Conservation (phyloP, 345 rosid genomes). For the Salix caprea region DNA sequence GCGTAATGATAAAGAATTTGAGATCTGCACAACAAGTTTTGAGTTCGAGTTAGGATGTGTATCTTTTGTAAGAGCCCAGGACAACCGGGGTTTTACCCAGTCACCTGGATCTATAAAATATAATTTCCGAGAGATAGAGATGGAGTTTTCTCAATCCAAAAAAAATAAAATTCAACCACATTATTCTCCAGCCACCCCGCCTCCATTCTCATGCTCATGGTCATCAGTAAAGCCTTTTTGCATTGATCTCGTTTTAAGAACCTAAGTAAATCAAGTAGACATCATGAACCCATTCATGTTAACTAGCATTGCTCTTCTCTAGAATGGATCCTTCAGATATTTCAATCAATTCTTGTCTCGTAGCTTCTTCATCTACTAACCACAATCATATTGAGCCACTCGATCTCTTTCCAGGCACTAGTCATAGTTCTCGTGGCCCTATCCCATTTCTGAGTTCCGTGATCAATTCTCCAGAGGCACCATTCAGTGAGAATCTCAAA, state of each 20-base stretch:
- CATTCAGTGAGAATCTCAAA: constrained; percentile 22
- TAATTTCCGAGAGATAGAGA: too few relatives aligned
- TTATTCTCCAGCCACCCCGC: constrained; percentile 60
- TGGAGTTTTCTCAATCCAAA: too few relatives aligned
- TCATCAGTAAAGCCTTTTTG: constrained; percentile 15
- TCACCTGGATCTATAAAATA: too few relatives aligned
- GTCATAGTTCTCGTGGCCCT: constrained; percentile 16
- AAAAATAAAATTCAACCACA: constrained; percentile 22
- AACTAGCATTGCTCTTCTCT: background rate
- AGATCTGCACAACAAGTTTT: too few relatives aligned
- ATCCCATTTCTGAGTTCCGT: constrained; percentile 30
- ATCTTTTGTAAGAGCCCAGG: too few relatives aligned
- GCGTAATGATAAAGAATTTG: too few relatives aligned
- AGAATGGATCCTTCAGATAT: constrained; percentile 35
- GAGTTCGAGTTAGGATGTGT: too few relatives aligned
- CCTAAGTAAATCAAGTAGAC: constrained; percentile 6
- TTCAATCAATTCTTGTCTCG: constrained; percentile 21
- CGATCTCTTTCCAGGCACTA: constrained; percentile 31
- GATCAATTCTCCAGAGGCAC: constrained; percentile 1
- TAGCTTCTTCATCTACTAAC: constrained; percentile 26
- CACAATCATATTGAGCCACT: constrained; percentile 36
- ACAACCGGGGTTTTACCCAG: too few relatives aligned
- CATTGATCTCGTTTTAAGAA: constrained; percentile 18
- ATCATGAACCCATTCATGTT: background rate
- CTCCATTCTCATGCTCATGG: constrained; percentile 23